phyloP scores from a whole-genome alignment of 2,329 filamentous ascomycete genomes.

The Lasiodiplodia gonubiensis region DNA sequence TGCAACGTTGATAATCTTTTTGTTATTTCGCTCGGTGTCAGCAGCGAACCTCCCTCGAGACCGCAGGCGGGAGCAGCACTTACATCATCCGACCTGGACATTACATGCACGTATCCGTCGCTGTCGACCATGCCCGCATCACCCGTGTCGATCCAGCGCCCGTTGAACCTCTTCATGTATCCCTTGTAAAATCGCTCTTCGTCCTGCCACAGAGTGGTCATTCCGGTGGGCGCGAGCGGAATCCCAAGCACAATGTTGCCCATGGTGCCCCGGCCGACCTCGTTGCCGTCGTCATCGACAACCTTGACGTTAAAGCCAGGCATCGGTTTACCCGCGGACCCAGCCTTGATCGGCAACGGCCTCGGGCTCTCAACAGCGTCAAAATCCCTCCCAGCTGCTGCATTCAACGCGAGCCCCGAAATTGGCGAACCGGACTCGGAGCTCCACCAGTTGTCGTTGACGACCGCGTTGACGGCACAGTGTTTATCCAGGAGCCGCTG shows the following conservation, averaged over 20 bases:
- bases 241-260: slow-evolving; percentile 88
- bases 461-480: slow-evolving; percentile 66
- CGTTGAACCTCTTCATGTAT: slow-evolving; percentile 81
- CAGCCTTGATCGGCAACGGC: slow-evolving; percentile 73
- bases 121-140: slow-evolving; percentile 86
- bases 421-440: slow-evolving; percentile 74
- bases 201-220: slow-evolving; percentile 85
- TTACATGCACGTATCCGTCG: slow-evolving; percentile 69
- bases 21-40: background rate
- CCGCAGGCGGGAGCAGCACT: background rate
- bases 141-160: slow-evolving; percentile 87
- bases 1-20: slow-evolving; percentile 84
- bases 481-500: slow-evolving; percentile 72
- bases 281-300: slow-evolving; percentile 79
- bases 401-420: slow-evolving; percentile 67
- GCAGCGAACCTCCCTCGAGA: background rate
- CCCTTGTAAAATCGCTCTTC: slow-evolving; percentile 84
- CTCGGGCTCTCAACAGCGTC: slow-evolving; percentile 48
- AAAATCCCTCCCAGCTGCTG: slow-evolving; percentile 64
- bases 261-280: slow-evolving; percentile 75
- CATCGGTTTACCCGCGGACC: slow-evolving; percentile 88
- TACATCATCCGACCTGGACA: slow-evolving; percentile 71
- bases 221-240: slow-evolving; percentile 83
- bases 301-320: slow-evolving; percentile 87
- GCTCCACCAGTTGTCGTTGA: slow-evolving; percentile 78